Conservation (phyloP, 2,329 filamentous ascomycete genomes). For the Trichophaea hybrida region DNA sequence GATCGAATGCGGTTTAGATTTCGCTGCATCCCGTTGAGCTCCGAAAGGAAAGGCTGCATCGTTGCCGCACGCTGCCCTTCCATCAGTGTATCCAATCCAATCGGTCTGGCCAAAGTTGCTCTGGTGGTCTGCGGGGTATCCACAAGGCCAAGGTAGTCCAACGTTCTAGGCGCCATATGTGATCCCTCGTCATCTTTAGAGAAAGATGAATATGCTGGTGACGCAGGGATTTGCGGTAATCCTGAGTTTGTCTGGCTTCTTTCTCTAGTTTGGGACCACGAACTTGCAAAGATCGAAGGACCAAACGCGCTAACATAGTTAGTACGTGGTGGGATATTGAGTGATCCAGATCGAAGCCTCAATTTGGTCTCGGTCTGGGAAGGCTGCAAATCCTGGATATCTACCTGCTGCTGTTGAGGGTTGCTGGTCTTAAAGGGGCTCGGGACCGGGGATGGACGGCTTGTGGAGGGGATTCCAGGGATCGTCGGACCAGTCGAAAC, state of each 20-base stretch:
- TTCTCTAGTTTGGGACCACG: conserved; percentile 65
- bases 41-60: conserved; percentile 53
- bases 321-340: conserved; percentile 26
- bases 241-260: conserved; percentile 64
- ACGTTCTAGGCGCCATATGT: conserved; percentile 57
- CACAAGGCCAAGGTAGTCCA: conserved; percentile 89
- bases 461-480: conserved; percentile 57
- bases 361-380: conserved; percentile 28
- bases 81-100: conserved; percentile 34
- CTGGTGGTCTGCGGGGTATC: conserved; percentile 76
- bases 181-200: conserved; percentile 78
- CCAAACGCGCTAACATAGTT: conserved; percentile 52
- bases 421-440: conserved; percentile 64
- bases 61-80: conserved; percentile 39
- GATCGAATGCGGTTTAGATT: conserved; percentile 82
- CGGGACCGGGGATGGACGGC: conserved; percentile 70
- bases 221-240: conserved; percentile 69
- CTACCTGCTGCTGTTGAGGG: conserved; percentile 32
- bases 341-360: conserved; percentile 27
- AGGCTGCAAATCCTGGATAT: conserved; percentile 30
- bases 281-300: conserved; percentile 72
- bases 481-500: conserved; percentile 38
- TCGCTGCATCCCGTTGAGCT: conserved; percentile 59
- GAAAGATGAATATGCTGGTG: conserved; percentile 72
- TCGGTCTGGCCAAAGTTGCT: conserved; percentile 53